Evolutionary conservation across 306 rosid genomes (phyloP).

Genomic region (Alnus rubra): DNA sequence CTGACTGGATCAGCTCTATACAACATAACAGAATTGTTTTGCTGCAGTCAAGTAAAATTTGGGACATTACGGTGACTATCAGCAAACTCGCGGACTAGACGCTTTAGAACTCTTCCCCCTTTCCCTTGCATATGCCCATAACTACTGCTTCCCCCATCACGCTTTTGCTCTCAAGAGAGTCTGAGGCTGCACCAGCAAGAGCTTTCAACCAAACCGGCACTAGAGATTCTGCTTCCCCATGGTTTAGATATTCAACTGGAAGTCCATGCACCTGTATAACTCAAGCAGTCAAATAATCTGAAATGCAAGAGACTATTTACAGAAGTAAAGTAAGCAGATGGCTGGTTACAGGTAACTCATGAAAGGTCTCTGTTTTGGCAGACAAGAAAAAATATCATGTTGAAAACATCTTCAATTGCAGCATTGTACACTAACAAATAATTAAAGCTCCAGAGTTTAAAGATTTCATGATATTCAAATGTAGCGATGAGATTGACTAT

Average conservation of each 20-base stretch:
- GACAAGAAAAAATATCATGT: no score
- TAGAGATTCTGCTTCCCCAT: conserved; percentile 80
- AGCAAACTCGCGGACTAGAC: conserved; percentile 86
- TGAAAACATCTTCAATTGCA: no score
- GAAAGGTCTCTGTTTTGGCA: no score
- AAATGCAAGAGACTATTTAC: no score
- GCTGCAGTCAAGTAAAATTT: conserved; percentile 37
- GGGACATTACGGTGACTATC: conserved; percentile 81
- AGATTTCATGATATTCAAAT: no score
- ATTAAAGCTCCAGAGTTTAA: background rate
- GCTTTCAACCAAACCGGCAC: conserved; percentile 86
- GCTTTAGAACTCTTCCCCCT: conserved; percentile 87
- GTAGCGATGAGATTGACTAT: no score
- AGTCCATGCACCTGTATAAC: conserved; percentile 79
- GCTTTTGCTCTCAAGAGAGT: conserved; percentile 77
- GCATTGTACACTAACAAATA: no score
- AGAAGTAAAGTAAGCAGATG: no score
- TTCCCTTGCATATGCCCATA: conserved; percentile 95
- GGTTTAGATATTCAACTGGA: conserved; percentile 87
- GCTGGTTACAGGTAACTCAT: no score
- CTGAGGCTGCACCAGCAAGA: conserved; percentile 86
- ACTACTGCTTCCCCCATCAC: conserved; percentile 44
- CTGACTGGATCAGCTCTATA: no score
- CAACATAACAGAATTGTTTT: no score
- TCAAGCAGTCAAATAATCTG: no score